Base-by-base conservation (phyloP, 1,284 basidiomycete species). In the Boletus semigastroideus region DNA sequence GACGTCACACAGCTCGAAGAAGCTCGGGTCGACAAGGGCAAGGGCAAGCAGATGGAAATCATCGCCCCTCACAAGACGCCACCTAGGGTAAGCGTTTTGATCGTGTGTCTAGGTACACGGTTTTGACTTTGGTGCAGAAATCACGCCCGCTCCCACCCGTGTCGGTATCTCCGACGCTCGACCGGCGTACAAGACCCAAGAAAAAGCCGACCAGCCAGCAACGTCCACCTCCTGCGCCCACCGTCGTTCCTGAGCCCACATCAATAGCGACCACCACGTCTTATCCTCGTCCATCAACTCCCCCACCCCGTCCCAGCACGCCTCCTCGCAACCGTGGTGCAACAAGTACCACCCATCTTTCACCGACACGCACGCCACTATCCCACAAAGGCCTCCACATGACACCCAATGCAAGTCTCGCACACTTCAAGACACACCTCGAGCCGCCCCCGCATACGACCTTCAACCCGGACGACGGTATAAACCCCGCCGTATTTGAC, bases 341-440 rank as follows among this genome's bases (percentile, higher is more conserved):
- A 17, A 54, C 53, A 20, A 61, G 52, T 40, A 52, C 61, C 8
- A 49, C 68, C 22, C 68, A 75, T n/a, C 69, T 82, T 16, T 86
- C 85, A 1, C 81, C 84, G 0, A 67, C 75, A 37, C 78, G 79
- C 31, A 87, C 86, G 0, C 85, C 86, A 0, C 64, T 88, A 13
- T 86, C 86, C 0, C 82, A 86, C 59, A 80, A 77, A 54, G 86
- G 83, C 28, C 64, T 87, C 36, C 82, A 85, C 56, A 83, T 84
- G 81, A 82, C 80, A 56, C 83, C 84, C 4, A 78, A 76, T 5
- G 66, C 83, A 1, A 83, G 78, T 59, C 74, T 84, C n/a, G 78
- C 74, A 6, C 78, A 86, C 66, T 84, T 83, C 64, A 86, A 85
- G 60, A 78, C 76, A 3, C 70, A 84, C 58, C 71, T 84, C 12